Base-by-base conservation (phyloP, 768 basidiomycete genomes). In the Harrya chromipes region DNA sequence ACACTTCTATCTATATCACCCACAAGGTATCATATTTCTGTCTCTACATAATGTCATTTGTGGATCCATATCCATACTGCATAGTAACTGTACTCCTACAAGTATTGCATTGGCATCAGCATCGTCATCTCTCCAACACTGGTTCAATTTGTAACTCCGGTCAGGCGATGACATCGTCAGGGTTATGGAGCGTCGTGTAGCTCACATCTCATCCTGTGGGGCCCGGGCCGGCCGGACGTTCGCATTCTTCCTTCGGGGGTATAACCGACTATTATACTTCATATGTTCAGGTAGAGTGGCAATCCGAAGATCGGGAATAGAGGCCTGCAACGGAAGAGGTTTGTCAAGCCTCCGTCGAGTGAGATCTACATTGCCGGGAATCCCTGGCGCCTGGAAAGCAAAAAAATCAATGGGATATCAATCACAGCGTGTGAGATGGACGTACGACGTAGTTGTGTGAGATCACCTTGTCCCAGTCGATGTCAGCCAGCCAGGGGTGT, bases 391-490 rank as follows among this genome's bases (percentile, higher is more conserved):
- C 78, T 81, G 55, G 16, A 16, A 45, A 40, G 24, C 4, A 47
- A 52, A 21, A n/a, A 40, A 21, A 33, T 52, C 31, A 24, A 46
- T 40, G 10, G 6, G 13, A 16, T 33, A 16, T 33, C 33, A 6
- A 24, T 38, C 35, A 38, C 21, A 12, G 7, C 12, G 14, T 16
- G 6, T 16, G 6, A 35, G 16, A 48, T 19, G 39, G 14, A 67
- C 79, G 40, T 59, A 82, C 82, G 26, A 74, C 50, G 45, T 80
- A 79, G 29, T 67, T 61, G 35, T 75, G 70, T 1, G 61, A 57
- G 11, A 68, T 54, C 65, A 82, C 72, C 57, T 71, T 72, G 17
- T 59, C 59, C 81, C 80, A 82, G 47, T 77, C 69, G 12, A 83
- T 64, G 19, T 65, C 61, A 5, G 54, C 51, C 37, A 83, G 56